Evolutionary conservation across 768 basidiomycete species (phyloP), one percentile per base, ranked within the genome.

Genomic region (Tulasnella sp.): DNA sequence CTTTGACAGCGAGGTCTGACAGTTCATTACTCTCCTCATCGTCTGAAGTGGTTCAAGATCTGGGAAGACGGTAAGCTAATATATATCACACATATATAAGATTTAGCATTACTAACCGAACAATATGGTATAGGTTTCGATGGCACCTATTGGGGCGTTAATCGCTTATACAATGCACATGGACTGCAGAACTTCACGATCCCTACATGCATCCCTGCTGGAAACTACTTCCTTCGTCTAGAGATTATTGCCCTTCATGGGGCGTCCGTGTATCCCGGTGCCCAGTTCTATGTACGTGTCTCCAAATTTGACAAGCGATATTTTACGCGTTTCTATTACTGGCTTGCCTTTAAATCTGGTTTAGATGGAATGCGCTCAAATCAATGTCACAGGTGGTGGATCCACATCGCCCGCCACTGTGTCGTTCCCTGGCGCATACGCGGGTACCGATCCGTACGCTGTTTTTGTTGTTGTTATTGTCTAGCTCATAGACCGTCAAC

Each of bases 31-130:
- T n/a, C n/a, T n/a, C n/a, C n/a, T n/a, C n/a, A n/a, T n/a, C n/a
- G n/a, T n/a, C n/a, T n/a, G n/a, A n/a, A n/a, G n/a, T n/a, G 78
- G 78, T 80, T 80, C 71, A 80, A 78, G 69, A 77, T 80, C 60
- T 76, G 73, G 63, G 71, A 80, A 61, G 78, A 45, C 29, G 67
- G 51, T 58, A 59, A 11, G 44, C 62, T 29, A 30, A 27, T 27
- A 26, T 54, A 30, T 53, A 47, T 77, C 38, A n/a, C 21, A 47
- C 51, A 63, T 23, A n/a, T n/a, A n/a, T n/a, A n/a, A n/a, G n/a
- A n/a, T n/a, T n/a, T n/a, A n/a, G n/a, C n/a, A n/a, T n/a, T n/a
- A n/a, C n/a, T n/a, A n/a, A n/a, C n/a, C n/a, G n/a, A n/a, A n/a
- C n/a, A n/a, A n/a, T n/a, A n/a, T n/a, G n/a, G 61, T 51, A 15